Conservation (phyloP, 1,284 basidiomycete genomes). For the Thelephora terrestris region DNA sequence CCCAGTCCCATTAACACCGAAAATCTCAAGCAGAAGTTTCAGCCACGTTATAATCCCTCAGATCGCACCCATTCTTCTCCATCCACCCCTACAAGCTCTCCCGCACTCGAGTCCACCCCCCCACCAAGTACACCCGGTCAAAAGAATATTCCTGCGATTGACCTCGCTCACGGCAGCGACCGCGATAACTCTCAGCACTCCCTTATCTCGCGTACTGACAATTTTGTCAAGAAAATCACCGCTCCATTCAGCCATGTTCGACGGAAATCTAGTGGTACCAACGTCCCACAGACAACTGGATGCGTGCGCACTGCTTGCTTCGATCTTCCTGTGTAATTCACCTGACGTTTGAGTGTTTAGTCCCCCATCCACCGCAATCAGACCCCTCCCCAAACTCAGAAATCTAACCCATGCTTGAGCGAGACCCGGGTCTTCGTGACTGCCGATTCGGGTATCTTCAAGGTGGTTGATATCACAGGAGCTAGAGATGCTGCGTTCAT, state of each 20-base stretch:
- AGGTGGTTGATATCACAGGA: slow-evolving; percentile 68
- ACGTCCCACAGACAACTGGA: slow-evolving; percentile 15
- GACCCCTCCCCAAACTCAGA: slow-evolving; percentile 36
- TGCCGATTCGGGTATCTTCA: slow-evolving; percentile 72
- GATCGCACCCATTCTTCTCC: slow-evolving; percentile 52
- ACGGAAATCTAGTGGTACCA: slow-evolving; percentile 14
- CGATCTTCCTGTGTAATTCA: background rate
- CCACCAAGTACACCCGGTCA: slow-evolving; percentile 57
- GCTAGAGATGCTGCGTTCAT: slow-evolving; percentile 64
- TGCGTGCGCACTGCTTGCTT: slow-evolving; percentile 27
- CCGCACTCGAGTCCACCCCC: slow-evolving; percentile 46
- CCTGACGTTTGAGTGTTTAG: slow-evolving; percentile 1
- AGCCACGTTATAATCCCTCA: slow-evolving; percentile 32
- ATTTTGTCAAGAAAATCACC: slow-evolving; percentile 17
- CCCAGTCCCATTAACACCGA: slow-evolving; percentile 16
- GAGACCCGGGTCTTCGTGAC: slow-evolving; percentile 67
- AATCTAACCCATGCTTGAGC: slow-evolving; percentile 23
- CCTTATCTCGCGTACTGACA: slow-evolving; percentile 11
- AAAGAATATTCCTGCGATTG: slow-evolving; percentile 29
- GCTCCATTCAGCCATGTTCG: slow-evolving; percentile 12
- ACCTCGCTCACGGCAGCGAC: slow-evolving; percentile 18
- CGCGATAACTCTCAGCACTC: slow-evolving; percentile 13
- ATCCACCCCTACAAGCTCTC: slow-evolving; percentile 48
- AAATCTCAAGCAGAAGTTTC: background rate
- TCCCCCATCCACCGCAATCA: slow-evolving; percentile 17